Conservation (phyloP, 2,329 filamentous ascomycete genomes). For the Coleophoma crateriformis region DNA sequence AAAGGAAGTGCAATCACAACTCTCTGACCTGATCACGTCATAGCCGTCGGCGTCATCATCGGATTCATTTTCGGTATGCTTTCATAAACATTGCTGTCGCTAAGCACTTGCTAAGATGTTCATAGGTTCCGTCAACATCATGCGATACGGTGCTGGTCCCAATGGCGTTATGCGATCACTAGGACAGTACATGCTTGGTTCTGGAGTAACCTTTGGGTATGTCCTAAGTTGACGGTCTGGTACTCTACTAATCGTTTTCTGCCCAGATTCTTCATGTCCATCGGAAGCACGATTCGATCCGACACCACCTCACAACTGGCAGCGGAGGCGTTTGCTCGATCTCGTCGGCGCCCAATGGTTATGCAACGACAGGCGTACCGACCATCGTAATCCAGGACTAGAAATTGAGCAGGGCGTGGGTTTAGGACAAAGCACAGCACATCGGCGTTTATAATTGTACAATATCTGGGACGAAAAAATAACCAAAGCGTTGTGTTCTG, state of each 20-base stretch:
- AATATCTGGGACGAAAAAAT: background rate
- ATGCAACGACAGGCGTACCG: slow-evolving; percentile 28
- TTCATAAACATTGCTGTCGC: background rate
- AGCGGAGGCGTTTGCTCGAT: slow-evolving; percentile 69
- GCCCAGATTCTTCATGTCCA: slow-evolving; percentile 90
- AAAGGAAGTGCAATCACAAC: background rate
- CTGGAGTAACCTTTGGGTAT: slow-evolving; percentile 93
- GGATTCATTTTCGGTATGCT: slow-evolving; percentile 90
- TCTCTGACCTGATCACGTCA: slow-evolving; percentile 24
- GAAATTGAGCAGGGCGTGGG: too few species aligned
- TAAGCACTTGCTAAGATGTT: background rate
- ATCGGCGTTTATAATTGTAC: slow-evolving; percentile 10
- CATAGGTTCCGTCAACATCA: slow-evolving; percentile 84
- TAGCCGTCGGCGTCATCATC: slow-evolving; percentile 93
- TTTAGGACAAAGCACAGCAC: too few species aligned
- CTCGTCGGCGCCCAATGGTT: slow-evolving; percentile 70
- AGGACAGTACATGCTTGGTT: slow-evolving; percentile 95
- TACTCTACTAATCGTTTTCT: slow-evolving; percentile 9
- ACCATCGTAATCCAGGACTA: slow-evolving; percentile 1
- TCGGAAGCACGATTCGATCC: slow-evolving; percentile 91
- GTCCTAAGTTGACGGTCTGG: slow-evolving; percentile 17
- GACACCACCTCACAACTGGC: slow-evolving; percentile 71
- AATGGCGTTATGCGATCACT: slow-evolving; percentile 92
- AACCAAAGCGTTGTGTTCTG: too few species aligned
- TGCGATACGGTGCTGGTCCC: slow-evolving; percentile 87